A percentile compares a stretch with the other conserved stretches of the same genome.
phyloP scores from a whole-genome alignment of 192 early-diverging fungal genomes.

The Spizellomyces punctatus region DNA sequence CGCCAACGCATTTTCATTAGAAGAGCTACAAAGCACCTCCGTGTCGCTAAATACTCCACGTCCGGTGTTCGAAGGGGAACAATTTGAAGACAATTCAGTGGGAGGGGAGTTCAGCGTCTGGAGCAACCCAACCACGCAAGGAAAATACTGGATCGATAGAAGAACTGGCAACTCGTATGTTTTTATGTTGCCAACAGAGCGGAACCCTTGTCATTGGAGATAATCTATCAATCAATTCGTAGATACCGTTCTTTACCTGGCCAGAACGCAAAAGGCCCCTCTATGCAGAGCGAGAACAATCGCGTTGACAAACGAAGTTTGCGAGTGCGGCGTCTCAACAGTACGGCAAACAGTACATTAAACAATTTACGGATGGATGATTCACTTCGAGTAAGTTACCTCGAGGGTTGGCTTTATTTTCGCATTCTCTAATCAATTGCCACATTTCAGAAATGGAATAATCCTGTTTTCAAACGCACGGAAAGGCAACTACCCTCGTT shows the following conservation, averaged over 20 bases:
- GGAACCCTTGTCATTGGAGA: too few species aligned
- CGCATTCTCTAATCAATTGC: background rate
- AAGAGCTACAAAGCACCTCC: background rate
- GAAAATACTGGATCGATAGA: slow-evolving; percentile 32
- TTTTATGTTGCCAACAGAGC: background rate
- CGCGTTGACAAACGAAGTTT: slow-evolving; percentile 9
- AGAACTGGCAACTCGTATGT: slow-evolving; percentile 49
- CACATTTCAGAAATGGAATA: slow-evolving; percentile 39
- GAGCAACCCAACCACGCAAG: slow-evolving; percentile 11
- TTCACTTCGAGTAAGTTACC: slow-evolving; percentile 7
- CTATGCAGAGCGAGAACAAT: background rate
- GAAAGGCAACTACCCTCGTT: slow-evolving; percentile 20
- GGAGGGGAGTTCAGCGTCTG: slow-evolving; percentile 3
- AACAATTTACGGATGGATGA: slow-evolving; percentile 10
- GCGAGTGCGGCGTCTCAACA: background rate
- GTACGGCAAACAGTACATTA: slow-evolving; percentile 10
- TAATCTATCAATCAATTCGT: too few species aligned
- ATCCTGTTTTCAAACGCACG: slow-evolving; percentile 41
- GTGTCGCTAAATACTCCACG: background rate
- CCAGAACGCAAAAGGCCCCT: too few species aligned
- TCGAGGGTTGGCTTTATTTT: too few species aligned
- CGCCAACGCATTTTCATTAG: slow-evolving; percentile 1
- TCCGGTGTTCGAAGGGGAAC: background rate
- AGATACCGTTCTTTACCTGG: too few species aligned
- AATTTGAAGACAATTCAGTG: background rate